phyloP scores from a whole-genome alignment of 768 basidiomycete species.

The Kwoniella bestiolae region DNA sequence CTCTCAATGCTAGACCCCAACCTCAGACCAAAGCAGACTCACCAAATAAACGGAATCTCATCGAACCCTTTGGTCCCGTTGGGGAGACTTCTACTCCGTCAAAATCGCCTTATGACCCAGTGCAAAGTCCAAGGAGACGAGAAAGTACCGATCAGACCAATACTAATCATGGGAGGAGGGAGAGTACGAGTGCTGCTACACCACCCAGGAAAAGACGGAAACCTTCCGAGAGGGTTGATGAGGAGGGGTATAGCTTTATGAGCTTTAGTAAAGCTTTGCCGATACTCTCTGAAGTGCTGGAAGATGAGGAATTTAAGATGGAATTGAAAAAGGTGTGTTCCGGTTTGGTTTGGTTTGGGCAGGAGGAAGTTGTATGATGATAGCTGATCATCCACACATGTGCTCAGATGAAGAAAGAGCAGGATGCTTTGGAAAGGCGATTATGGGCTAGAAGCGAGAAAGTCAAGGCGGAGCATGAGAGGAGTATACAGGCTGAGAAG shows the following conservation, averaged over 20 bases:
- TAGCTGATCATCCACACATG: neutral
- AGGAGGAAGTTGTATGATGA: too few species aligned
- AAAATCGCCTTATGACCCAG: conserved; percentile 14
- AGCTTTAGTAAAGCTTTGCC: conserved; percentile 44
- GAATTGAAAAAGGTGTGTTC: conserved; percentile 45
- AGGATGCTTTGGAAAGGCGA: conserved; percentile 45
- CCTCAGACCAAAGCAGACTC: neutral
- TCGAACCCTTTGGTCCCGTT: conserved; percentile 43
- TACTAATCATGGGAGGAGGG: conserved; percentile 1
- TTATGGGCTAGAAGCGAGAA: conserved; percentile 49
- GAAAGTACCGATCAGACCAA: neutral
- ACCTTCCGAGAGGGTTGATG: conserved; percentile 19
- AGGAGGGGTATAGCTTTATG: conserved; percentile 26
- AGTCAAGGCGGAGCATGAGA: conserved; percentile 48
- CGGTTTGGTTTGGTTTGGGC: too few species aligned
- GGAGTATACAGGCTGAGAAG: conserved; percentile 34
- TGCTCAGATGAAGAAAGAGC: conserved; percentile 50
- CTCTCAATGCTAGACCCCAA: conserved; percentile 29
- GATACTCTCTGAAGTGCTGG: conserved; percentile 35
- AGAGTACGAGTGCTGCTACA: neutral
- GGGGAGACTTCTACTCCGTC: conserved; percentile 12
- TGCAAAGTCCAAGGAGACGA: conserved; percentile 1
- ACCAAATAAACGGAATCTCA: conserved; percentile 8
- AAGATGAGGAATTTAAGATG: conserved; percentile 38
- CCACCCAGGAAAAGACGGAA: conserved; percentile 7